Evolutionary conservation across 2,329 filamentous ascomycete species (phyloP), one percentile per base, ranked within the genome.

Genomic region (Mariannaea elegans): DNA sequence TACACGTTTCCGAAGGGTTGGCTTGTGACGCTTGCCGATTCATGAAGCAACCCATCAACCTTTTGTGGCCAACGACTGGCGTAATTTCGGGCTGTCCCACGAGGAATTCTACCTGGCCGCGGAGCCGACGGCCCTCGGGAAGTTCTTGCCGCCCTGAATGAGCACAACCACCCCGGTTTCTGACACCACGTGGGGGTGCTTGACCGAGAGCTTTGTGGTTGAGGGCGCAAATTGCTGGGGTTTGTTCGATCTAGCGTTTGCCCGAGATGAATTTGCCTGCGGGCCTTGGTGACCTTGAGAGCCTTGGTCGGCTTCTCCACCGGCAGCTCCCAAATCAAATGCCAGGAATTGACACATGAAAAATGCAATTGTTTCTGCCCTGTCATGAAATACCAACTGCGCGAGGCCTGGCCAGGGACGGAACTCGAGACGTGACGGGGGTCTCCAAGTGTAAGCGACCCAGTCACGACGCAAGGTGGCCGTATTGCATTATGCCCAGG

Each of bases 121-220:
- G 56, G 56, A 59, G 42, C 56, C 56, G 56, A 54, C 27, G 46
- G 57, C 8, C 46, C 42, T 56, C 52, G 57, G 57, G 51, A 56
- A 60, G 23, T 51, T 59, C 53, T 45, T 50, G 31, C 56, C 29
- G 50, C 38, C 27, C 19, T 45, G 38, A 53, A 56, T 51, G 57
- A 60, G 57, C 49, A 38, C 45, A 48, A 54, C 29, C 19, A 46
- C 44, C 53, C 41, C 49, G 59, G 58, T 44, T 63, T 41, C 59
- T 58, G 36, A 55, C 53, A 66, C 61, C 64, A 70, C 67, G 67
- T 67, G 67, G 67, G 64, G 61, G 52, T 5, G 24, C 57, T 64
- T 49, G 57, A 47, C 46, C 31, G 56, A 49, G 50, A 54, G 31
- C 23, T 32, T 16, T 41, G 34, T 18, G 27, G 19, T 39, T 27